phyloP scores from a whole-genome alignment of 2,329 filamentous ascomycete species.

The Myriosclerotinia scirpicola region DNA sequence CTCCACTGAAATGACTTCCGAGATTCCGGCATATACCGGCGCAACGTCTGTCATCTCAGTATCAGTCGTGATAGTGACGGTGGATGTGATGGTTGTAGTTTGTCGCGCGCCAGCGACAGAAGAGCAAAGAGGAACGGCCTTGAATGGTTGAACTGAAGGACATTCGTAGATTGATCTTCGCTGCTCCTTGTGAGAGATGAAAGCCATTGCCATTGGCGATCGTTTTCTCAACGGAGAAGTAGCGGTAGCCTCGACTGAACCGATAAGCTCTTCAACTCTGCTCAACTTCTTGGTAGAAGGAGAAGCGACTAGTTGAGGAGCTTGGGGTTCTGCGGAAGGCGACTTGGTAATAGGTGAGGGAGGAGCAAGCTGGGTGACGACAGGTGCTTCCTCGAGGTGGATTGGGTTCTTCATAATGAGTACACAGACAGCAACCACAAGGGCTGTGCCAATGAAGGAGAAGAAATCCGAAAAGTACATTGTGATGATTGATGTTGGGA shows the following conservation, averaged over 20 bases:
- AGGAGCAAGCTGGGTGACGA: conserved; percentile 3
- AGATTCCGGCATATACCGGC: conserved; percentile 18
- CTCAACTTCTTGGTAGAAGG: neutral
- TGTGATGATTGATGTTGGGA: conserved; percentile 10
- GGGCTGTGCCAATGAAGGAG: conserved; percentile 1
- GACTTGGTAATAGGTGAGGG: neutral
- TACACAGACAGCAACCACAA: conserved; percentile 7
- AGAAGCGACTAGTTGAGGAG: neutral
- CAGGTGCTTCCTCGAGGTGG: conserved; percentile 3
- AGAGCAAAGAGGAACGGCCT: neutral
- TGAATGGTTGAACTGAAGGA: neutral
- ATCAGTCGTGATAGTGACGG: neutral
- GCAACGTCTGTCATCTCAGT: conserved; percentile 5
- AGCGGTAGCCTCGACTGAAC: neutral
- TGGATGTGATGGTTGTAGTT: conserved; percentile 2
- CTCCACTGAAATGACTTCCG: conserved; percentile 8
- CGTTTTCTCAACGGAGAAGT: neutral
- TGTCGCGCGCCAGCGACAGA: conserved; percentile 21
- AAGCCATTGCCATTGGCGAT: neutral
- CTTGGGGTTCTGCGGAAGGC: neutral
- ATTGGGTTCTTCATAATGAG: neutral
- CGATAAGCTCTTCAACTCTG: neutral
- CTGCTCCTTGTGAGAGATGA: neutral
- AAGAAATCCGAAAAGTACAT: conserved; percentile 9
- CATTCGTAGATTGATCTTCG: neutral